Percentiles rank a stretch among this genome's conserved stretches.
These are phyloP conservation scores for Ganoderma meredithae DNA, from an alignment of 1,284 basidiomycete genomes.

Conservation along the genomic window DNA sequence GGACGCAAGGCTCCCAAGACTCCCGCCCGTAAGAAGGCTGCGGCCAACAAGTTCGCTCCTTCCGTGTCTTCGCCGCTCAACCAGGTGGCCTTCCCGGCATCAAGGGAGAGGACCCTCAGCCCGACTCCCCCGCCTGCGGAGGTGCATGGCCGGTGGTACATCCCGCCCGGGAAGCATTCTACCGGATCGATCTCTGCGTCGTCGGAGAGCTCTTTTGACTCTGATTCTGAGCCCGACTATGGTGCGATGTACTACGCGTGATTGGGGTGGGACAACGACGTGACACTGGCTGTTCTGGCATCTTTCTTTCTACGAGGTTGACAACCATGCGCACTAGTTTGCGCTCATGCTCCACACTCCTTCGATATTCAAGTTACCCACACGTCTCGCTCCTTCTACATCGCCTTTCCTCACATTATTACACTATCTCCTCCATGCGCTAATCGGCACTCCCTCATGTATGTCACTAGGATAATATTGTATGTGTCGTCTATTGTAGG, in stretches of 20 bases:
- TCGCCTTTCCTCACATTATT: background rate
- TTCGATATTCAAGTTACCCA: background rate
- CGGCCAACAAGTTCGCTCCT: slow-evolving; percentile 19
- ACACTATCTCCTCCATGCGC: too few relatives aligned
- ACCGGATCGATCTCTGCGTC: slow-evolving; percentile 7
- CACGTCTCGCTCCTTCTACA: background rate
- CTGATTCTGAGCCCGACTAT: slow-evolving; percentile 18
- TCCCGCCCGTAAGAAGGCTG: slow-evolving; percentile 12
- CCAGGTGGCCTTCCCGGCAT: slow-evolving; percentile 19
- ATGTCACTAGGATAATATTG: too few relatives aligned
- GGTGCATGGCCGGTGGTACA: background rate
- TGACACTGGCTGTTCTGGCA: background rate
- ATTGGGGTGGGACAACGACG: background rate
- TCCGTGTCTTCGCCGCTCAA: slow-evolving; percentile 24
- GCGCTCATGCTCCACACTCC: background rate
- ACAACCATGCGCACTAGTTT: background rate
- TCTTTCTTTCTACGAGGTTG: background rate
- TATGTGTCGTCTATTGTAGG: background rate
- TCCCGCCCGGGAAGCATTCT: slow-evolving; percentile 16
- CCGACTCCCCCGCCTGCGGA: background rate
- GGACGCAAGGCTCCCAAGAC: background rate
- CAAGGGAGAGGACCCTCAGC: background rate
- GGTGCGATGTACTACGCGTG: background rate
- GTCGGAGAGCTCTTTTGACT: slow-evolving; percentile 24
- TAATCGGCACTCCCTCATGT: background rate